Evolutionary conservation across 345 rosid genomes (phyloP), one percentile per base, ranked within the genome.

Genomic region (Punica granatum): DNA sequence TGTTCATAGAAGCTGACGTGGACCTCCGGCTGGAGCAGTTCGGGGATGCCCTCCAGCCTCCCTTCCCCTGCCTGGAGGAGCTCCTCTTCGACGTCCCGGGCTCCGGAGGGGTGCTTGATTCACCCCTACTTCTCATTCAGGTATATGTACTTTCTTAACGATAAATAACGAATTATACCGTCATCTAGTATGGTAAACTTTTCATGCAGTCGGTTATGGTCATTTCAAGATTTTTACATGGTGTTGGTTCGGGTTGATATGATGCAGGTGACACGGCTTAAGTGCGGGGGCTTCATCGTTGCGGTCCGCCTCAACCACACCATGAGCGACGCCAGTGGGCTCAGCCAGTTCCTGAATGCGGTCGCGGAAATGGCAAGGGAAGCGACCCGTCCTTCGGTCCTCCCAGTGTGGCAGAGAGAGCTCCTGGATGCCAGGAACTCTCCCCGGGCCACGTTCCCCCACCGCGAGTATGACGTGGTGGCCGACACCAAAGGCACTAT

Each of bases 1-100:
- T 81, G 74, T 81, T 86, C 65, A 73, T 79, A 2, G 91, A 84
- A 39, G 91, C 85, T 0, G 84, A 84, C 39, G 83, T 85, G 15
- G 82, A 84, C 33, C 82, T 81, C 32, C 21, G 79, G 4, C 78
- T 86, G 6, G 66, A 76, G 3, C 73, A 79, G 35, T 74, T 86
- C 37, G 85, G 82, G 36, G 73, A 75, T 75, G 75, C 65, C 7
- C 83, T 84, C 68, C 78, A 70, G 60, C 87, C 89, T 37, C 89
- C 87, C 5, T 74, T 80, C 54, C 87, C 88, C n/a, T 74, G 78
- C 69, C 46, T 74, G 6, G 87, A 82, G 41, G 84, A 82, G 70
- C 87, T 86, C 37, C 80, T 86, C 16, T 82, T 66, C 61, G 83
- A 82, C 30, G 87, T 82, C 23, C 87, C 85, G 3, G 83, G 79